These are phyloP conservation scores for Xylariomycetidae sp. DNA, from an alignment of 2,329 filamentous ascomycete species.

Conservation along the genomic window DNA sequence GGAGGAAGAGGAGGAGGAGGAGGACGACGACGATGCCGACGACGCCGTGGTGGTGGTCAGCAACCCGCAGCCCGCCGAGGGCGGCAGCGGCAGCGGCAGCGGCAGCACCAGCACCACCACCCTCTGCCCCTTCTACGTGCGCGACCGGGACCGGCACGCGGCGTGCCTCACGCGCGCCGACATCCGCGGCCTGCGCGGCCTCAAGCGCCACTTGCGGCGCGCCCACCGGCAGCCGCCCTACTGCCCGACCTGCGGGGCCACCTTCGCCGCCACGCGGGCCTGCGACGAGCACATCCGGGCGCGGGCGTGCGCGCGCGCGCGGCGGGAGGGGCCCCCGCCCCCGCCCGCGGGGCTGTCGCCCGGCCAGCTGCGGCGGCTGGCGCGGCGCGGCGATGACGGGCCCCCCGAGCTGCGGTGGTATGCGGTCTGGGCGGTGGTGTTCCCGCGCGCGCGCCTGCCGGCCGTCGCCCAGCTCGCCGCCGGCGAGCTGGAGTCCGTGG, in stretches of 20 bases:
- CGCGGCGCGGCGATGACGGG: conserved; percentile 4
- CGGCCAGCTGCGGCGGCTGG: conserved; percentile 14
- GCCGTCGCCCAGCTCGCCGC: neutral
- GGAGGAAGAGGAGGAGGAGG: too few relatives aligned
- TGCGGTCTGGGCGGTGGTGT: conserved; percentile 14
- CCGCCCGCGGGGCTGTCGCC: conserved; percentile 11
- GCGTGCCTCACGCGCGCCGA: conserved; percentile 8
- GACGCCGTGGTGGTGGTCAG: neutral
- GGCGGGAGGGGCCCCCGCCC: neutral
- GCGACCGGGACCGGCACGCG: conserved; percentile 2
- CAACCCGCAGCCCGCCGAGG: neutral
- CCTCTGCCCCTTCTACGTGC: conserved; percentile 11
- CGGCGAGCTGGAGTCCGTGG: conserved; percentile 4
- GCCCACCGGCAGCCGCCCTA: conserved; percentile 12
- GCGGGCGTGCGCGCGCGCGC: conserved; percentile 8
- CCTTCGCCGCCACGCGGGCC: conserved; percentile 3
- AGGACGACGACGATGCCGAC: neutral
- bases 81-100: too few relatives aligned
- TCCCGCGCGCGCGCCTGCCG: conserved; percentile 9
- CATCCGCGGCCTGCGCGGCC: conserved; percentile 7
- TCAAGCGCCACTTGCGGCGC: conserved; percentile 13
- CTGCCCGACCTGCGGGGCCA: conserved; percentile 12
- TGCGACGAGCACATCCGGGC: conserved; percentile 12
- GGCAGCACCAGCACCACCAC: neutral
- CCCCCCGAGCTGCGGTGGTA: conserved; percentile 12